Evolutionary conservation across 2,329 filamentous ascomycete genomes (phyloP).

Genomic region (Volutella citrinella): DNA sequence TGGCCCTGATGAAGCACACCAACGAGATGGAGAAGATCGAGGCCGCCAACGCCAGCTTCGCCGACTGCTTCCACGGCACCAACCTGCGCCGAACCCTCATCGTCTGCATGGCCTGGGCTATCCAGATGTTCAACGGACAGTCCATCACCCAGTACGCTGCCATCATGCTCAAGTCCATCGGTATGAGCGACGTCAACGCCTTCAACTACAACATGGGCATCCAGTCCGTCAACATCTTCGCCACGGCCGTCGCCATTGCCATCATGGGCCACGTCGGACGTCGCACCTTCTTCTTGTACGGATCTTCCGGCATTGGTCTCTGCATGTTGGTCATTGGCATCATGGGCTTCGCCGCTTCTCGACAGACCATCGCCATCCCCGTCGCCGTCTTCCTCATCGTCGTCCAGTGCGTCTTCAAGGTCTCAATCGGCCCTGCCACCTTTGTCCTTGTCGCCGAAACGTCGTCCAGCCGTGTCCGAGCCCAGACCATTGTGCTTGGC

Average conservation of each 20-base stretch:
- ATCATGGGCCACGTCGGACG: conserved; percentile 37
- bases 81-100: conserved; percentile 36
- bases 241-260: conserved; percentile 38
- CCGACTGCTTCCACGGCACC: conserved; percentile 45
- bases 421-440: conserved; percentile 55
- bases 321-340: conserved; percentile 42
- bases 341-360: conserved; percentile 29
- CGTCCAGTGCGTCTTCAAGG: conserved; percentile 51
- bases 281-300: conserved; percentile 38
- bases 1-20: conserved; percentile 42
- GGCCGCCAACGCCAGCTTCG: conserved; percentile 44
- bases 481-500: conserved; percentile 44
- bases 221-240: conserved; percentile 41
- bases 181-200: conserved; percentile 38
- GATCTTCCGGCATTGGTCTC: conserved; percentile 36
- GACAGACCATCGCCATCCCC: conserved; percentile 24
- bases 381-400: conserved; percentile 32
- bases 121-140: conserved; percentile 35
- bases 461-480: conserved; percentile 42
- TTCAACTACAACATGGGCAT: conserved; percentile 48
- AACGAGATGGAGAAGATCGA: conserved; percentile 39
- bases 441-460: conserved; percentile 72
- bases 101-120: conserved; percentile 35
- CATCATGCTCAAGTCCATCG: conserved; percentile 50
- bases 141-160: conserved; percentile 54